These are phyloP conservation scores for Phytophthora palmivora DNA, from an alignment of 352 stramenopile genomes.

Conservation along the genomic window DNA sequence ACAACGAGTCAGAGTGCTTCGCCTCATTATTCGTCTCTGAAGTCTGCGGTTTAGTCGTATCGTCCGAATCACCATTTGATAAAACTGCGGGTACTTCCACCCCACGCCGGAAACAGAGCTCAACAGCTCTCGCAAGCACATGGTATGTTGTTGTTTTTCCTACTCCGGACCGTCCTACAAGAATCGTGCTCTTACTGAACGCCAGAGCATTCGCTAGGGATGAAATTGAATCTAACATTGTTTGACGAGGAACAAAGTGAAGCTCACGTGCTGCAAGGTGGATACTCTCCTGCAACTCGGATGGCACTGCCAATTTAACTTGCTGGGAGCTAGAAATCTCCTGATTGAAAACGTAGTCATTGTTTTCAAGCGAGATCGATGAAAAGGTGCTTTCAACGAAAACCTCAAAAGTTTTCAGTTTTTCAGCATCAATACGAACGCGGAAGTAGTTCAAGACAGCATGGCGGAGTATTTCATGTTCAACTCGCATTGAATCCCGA, in stretches of 20 bases:
- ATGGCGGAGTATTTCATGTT: neutral
- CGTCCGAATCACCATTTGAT: too few species aligned
- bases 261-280: constrained; percentile 11
- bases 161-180: constrained; percentile 36
- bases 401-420: constrained; percentile 8
- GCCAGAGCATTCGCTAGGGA: constrained; percentile 26
- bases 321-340: too few species aligned
- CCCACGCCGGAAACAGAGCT: constrained; percentile 15
- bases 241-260: constrained; percentile 31
- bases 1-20: constrained; percentile 17
- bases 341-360: too few species aligned
- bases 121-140: constrained; percentile 40
- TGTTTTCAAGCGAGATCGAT: too few species aligned
- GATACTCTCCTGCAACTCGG: constrained; percentile 11
- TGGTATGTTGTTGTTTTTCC: constrained; percentile 50
- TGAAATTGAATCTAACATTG: constrained; percentile 25
- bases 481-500: neutral
- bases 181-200: constrained; percentile 24
- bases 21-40: neutral
- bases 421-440: constrained; percentile 17
- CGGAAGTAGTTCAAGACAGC: constrained; percentile 26
- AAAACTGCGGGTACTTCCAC: neutral
- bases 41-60: neutral
- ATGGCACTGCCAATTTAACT: too few species aligned
- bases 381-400: constrained; percentile 7